Percentiles rank a stretch among this genome's conserved stretches.
phyloP scores from a whole-genome alignment of 2,329 filamentous ascomycete species.

The Microcyclospora tardicrescens region DNA sequence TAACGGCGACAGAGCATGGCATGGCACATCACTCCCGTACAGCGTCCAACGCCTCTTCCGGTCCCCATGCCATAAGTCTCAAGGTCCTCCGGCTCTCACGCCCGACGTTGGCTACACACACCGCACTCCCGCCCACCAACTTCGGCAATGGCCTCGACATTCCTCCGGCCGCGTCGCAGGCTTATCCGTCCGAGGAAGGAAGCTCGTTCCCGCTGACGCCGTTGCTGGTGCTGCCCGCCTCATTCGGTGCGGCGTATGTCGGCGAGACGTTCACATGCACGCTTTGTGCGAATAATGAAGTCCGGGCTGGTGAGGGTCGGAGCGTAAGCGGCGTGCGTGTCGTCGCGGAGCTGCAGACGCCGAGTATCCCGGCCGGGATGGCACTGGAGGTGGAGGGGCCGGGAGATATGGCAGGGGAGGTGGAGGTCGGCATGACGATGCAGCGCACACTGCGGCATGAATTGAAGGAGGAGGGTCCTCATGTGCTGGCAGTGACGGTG shows the following conservation, averaged over 20 bases:
- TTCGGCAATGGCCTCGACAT: conserved; percentile 34
- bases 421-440: conserved; percentile 37
- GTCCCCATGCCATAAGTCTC: conserved; percentile 68
- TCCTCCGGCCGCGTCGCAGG: conserved; percentile 54
- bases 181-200: conserved; percentile 45
- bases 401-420: conserved; percentile 27
- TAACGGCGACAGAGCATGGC: conserved; percentile 2
- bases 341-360: conserved; percentile 90
- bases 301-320: conserved; percentile 31
- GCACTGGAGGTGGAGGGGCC: conserved; percentile 40
- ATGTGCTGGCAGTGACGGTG: conserved; percentile 85
- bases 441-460: conserved; percentile 78
- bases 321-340: conserved; percentile 65
- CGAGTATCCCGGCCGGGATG: conserved; percentile 51
- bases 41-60: conserved; percentile 23
- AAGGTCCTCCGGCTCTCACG: conserved; percentile 76
- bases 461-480: conserved; percentile 84
- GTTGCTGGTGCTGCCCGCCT: conserved; percentile 69
- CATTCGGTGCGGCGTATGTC: conserved; percentile 89
- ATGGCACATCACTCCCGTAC: conserved; percentile 24
- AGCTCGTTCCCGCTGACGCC: conserved; percentile 45
- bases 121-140: conserved; percentile 45
- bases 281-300: conserved; percentile 88
- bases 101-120: conserved; percentile 61
- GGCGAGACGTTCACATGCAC: conserved; percentile 93